Evolutionary conservation across 176 grass and related monocot genomes (phyloP).

Genomic region (Paspalum vaginatum): DNA sequence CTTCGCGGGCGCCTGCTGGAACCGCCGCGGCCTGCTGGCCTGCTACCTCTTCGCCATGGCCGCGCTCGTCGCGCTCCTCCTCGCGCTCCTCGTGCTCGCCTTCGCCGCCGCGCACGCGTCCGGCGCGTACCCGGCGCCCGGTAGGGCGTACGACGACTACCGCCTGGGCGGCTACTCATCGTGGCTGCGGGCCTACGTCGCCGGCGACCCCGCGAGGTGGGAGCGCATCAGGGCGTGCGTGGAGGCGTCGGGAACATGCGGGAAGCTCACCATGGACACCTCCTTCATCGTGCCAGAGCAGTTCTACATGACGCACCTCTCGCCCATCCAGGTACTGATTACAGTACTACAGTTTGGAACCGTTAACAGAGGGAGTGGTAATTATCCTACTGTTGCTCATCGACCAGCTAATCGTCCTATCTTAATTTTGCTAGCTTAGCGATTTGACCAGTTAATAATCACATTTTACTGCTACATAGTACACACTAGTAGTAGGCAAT

Average conservation of each 20-base stretch:
- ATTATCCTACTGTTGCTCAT: neutral
- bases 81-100: slow-evolving; percentile 71
- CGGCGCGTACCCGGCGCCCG: slow-evolving; percentile 49
- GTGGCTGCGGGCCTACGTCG: slow-evolving; percentile 63
- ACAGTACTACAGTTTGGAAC: too few species aligned
- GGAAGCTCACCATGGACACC: slow-evolving; percentile 49
- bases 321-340: slow-evolving; percentile 68
- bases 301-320: slow-evolving; percentile 64
- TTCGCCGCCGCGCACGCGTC: slow-evolving; percentile 60
- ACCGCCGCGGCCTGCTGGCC: slow-evolving; percentile 76
- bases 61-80: slow-evolving; percentile 63
- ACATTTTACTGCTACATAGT: too few species aligned
- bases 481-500: too few species aligned
- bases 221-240: slow-evolving; percentile 60
- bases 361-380: too few species aligned
- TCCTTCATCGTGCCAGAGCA: slow-evolving; percentile 67
- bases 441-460: too few species aligned
- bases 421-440: too few species aligned
- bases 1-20: slow-evolving; percentile 74
- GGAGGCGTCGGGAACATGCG: slow-evolving; percentile 55
- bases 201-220: slow-evolving; percentile 48
- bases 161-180: slow-evolving; percentile 65
- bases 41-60: slow-evolving; percentile 97
- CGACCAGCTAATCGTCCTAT: too few species aligned
- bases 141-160: slow-evolving; percentile 73